These are phyloP conservation scores for Gyromitra esculenta DNA, from an alignment of 2,329 filamentous ascomycete species.

Conservation along the genomic window DNA sequence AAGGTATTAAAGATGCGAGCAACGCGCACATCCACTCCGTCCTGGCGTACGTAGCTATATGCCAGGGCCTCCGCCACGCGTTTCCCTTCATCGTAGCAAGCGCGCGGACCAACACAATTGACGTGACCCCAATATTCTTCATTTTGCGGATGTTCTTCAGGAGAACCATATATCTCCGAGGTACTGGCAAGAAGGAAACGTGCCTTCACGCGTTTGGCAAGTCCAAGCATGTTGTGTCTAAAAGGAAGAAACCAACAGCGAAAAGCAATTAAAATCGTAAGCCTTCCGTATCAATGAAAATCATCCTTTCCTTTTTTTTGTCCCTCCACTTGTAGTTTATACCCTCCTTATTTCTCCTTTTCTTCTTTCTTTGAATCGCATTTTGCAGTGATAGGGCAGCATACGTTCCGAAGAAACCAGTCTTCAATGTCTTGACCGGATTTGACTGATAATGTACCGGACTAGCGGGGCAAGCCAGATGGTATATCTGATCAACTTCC, in stretches of 20 bases:
- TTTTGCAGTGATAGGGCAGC: constrained; percentile 34
- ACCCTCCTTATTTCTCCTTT: not conserved
- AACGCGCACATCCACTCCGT: constrained; percentile 58
- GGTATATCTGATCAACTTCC: constrained; percentile 59
- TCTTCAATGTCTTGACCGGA: constrained; percentile 58
- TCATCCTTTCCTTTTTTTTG: not conserved
- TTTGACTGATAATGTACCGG: constrained; percentile 59
- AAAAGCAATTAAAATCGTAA: constrained; percentile 38
- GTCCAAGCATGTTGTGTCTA: constrained; percentile 58
- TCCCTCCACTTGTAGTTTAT: not conserved
- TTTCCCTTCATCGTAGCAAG: constrained; percentile 63
- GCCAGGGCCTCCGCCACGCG: constrained; percentile 61
- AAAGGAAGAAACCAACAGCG: constrained; percentile 10
- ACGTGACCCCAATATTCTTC: constrained; percentile 62
- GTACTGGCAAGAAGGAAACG: constrained; percentile 59
- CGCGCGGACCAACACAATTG: constrained; percentile 61
- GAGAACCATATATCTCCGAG: constrained; percentile 59
- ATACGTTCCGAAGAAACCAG: constrained; percentile 59
- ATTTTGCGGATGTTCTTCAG: constrained; percentile 59
- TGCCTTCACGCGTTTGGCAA: constrained; percentile 58
- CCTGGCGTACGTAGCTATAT: constrained; percentile 59
- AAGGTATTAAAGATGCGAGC: constrained; percentile 60
- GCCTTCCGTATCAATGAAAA: constrained; percentile 11
- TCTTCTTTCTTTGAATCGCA: constrained; percentile 8
- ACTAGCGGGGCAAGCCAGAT: constrained; percentile 60